Evolutionary conservation across 2,329 filamentous ascomycete genomes (phyloP), one percentile per base, ranked within the genome.

Genomic region (Fusarium sp.): DNA sequence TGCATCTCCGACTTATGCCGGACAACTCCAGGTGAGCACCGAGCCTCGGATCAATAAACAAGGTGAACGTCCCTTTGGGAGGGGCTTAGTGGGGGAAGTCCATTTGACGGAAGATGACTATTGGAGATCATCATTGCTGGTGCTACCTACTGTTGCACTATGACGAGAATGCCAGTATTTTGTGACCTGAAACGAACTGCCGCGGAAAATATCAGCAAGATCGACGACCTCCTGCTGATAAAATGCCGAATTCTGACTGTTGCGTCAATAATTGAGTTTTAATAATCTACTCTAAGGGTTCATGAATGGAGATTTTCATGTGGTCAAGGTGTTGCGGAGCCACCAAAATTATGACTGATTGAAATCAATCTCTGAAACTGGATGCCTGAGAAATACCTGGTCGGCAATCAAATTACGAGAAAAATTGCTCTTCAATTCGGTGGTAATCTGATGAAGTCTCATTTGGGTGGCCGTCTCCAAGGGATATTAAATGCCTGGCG

Each of bases 1-100:
- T 51, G 45, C 56, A 68, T 60, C 51, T 73, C 70, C 70, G 70
- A 70, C 54, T 52, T 60, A 50, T 46, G 69, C 70, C 63, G 60
- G 51, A 29, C 57, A 60, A 40, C 33, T 42, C 61, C 41, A 57
- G 52, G 53, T 62, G 41, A 72, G 46, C 39, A 35, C 49, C 46
- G 63, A 55, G 55, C 45, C 43, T 50, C 57, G 41, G 54, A 60
- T 53, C 20, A 56, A 39, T 40, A 40, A 31, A 46, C 27, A 48
- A 57, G 21, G 45, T 53, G 39, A 56, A 46, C 47, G 23, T 25
- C 59, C 54, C 40, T 53, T 53, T 29, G 55, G 66, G 61, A 49
- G 61, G 56, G 49, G 33, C 50, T 42, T 18, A 10, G 63, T 48
- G 63, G 63, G 63, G 59, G 56, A 35, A 62, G 10, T 21, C 27